Evolutionary conservation across 1,284 basidiomycete genomes (phyloP).

Genomic region (Sporisorium scitamineum): DNA sequence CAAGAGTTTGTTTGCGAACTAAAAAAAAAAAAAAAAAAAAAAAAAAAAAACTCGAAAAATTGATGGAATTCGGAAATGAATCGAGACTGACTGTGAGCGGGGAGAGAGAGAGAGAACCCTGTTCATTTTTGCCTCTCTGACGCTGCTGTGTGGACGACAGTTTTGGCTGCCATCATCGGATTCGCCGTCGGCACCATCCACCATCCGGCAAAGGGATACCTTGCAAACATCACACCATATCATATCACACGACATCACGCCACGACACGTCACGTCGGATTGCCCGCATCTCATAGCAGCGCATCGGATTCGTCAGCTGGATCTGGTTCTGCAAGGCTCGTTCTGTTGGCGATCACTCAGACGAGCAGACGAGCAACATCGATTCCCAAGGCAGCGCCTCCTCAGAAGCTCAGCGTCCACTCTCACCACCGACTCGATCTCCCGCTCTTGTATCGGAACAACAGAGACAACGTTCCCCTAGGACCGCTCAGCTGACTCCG

Average conservation of each 20-base stretch:
- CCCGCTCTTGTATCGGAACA: neutral
- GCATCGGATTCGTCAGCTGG: neutral
- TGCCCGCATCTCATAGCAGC: neutral
- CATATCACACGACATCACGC: neutral
- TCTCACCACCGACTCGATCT: neutral
- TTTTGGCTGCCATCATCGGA: slow-evolving; percentile 13
- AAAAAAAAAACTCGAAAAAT: slow-evolving; percentile 11
- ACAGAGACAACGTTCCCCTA: neutral
- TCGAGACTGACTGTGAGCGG: slow-evolving; percentile 2
- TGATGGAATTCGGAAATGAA: slow-evolving; percentile 34
- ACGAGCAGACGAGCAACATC: neutral
- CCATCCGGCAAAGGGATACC: neutral
- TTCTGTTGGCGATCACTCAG: neutral
- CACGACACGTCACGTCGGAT: no score
- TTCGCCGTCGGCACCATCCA: slow-evolving; percentile 20
- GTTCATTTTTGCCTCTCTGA: neutral
- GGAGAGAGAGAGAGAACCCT: slow-evolving; percentile 9
- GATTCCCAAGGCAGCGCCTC: neutral
- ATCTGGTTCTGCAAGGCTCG: neutral
- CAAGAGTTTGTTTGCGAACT: slow-evolving; percentile 1
- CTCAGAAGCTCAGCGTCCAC: neutral
- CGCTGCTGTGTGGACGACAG: slow-evolving; percentile 7
- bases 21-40: slow-evolving; percentile 7
- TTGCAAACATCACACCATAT: neutral
- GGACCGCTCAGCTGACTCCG: neutral